Percentiles rank a stretch among this genome's conserved stretches.
Evolutionary conservation across 768 basidiomycete genomes (phyloP).

Genomic region (Lyophyllum decastes): DNA sequence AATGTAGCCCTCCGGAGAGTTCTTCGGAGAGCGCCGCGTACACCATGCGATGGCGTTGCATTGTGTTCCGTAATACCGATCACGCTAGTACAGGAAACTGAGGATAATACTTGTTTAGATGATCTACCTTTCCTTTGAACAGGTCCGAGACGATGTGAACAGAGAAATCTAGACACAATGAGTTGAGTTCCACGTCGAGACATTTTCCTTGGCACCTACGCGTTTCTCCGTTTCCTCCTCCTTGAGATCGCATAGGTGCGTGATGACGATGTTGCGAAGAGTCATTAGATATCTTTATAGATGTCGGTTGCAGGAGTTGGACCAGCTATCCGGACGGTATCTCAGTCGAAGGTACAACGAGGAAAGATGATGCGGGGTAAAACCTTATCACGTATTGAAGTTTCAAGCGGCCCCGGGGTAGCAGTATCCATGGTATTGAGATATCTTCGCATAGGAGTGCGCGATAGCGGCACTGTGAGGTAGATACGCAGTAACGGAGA

Average conservation of each 20-base stretch:
- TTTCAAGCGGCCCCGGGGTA: conserved; percentile 53
- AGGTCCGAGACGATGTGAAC: conserved; percentile 70
- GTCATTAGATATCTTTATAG: conserved; percentile 74
- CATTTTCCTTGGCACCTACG: conserved; percentile 51
- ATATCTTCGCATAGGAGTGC: conserved; percentile 8
- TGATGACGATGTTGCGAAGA: conserved; percentile 88
- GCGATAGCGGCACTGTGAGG: conserved; percentile 8
- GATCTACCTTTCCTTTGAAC: conserved; percentile 73
- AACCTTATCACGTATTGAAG: conserved; percentile 64
- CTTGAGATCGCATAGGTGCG: conserved; percentile 73
- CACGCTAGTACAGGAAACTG: background rate
- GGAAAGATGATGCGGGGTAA: conserved; percentile 14
- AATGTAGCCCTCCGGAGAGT: conserved; percentile 70
- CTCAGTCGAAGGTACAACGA: conserved; percentile 19
- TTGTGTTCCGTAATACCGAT: conserved; percentile 50
- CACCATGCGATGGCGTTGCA: conserved; percentile 83
- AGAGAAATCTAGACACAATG: conserved; percentile 62
- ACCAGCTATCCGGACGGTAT: conserved; percentile 50
- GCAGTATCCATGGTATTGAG: conserved; percentile 22
- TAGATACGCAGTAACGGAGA: conserved; percentile 17
- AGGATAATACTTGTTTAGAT: background rate
- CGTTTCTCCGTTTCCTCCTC: conserved; percentile 73
- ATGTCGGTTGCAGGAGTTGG: conserved; percentile 57
- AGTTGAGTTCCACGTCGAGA: background rate
- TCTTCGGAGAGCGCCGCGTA: conserved; percentile 74